A percentile compares a stretch with the other conserved stretches of the same genome.
Evolutionary conservation across 1,139 yeast species (phyloP).

Genomic region (Sporopachydermia cereana): DNA sequence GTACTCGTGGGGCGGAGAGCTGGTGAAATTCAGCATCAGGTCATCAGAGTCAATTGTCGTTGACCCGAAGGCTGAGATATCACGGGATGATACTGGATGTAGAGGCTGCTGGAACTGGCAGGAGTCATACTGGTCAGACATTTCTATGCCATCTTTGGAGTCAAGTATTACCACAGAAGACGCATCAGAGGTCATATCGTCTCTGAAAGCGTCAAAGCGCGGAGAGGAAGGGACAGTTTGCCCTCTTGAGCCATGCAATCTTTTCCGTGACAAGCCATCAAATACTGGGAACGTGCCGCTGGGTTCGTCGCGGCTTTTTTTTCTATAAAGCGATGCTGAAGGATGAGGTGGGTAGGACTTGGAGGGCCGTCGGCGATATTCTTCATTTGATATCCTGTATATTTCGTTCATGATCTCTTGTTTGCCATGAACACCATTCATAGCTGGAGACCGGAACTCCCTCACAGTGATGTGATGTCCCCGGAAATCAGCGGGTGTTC

Average conservation of each 20-base stretch:
- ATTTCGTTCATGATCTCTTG: neutral
- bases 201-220: neutral
- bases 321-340: too few species aligned
- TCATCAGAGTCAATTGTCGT: constrained; percentile 2
- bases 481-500: neutral
- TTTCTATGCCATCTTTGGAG: neutral
- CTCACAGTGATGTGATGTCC: neutral
- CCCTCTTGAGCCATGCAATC: too few species aligned
- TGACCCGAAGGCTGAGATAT: neutral
- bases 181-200: neutral
- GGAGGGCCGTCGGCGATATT: neutral
- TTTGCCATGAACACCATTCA: neutral
- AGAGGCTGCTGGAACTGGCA: neutral
- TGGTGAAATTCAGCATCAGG: neutral
- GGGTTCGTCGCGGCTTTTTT: too few species aligned
- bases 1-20: constrained; percentile 5
- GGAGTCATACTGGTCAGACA: neutral
- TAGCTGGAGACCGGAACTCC: constrained; percentile 2
- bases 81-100: neutral
- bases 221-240: constrained; percentile 5
- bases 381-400: neutral
- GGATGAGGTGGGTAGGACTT: too few species aligned
- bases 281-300: too few species aligned
- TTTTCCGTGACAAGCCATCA: too few species aligned
- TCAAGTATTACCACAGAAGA: neutral